Base-by-base conservation (phyloP, 495 filamentous ascomycete genomes). In the Tuber brumale region DNA sequence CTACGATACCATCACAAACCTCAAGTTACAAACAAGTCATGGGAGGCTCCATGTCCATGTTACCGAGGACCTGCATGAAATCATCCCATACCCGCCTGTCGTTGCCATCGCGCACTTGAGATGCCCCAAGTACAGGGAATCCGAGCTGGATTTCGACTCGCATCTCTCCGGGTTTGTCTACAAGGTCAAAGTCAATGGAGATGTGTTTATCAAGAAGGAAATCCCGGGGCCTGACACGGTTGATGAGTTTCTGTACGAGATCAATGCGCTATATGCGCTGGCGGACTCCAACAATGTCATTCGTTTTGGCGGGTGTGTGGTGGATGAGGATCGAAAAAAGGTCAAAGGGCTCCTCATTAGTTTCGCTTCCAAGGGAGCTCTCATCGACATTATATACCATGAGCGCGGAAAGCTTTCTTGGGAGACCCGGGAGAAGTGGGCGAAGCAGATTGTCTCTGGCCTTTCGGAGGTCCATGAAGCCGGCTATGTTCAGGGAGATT, bases 101-200 rank as follows among this genome's bases (percentile, higher is more conserved):
- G 89, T 88, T 72, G 89, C 92, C 77, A 88, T 97, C 75, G 87
- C 90, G 35, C 95, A 97, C 84, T 86, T 98, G 72, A 81, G 85
- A 23, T 93, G 92, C 78, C 87, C 85, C 23, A 87, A 88, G 43
- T 88, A 94, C 79, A 88, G 85, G 37, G 94, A 97, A 83, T 88
- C 88, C 69, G 88, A 92, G 23, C 83, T 98, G 5, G 87, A 91
- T 72, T 98, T 99, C 82, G 92, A 96, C 77, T 91, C 92, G 3
- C 95, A 99, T 82, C 87, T 98, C 79, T 97, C 95, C 16, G 95
- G 95, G 0, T 99, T 98, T 83, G 95, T 99, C 45, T 99, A 99
- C 87, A 97, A 95, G 85, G 94, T 99, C 69, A 87, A 85, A 14
- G 88, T 93, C 42, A 84, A 87, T 75, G 91, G 89, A 51, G 85